A percentile compares a stretch with the other conserved stretches of the same genome.
Evolutionary conservation across 139 green algal species (phyloP).

Genomic region (Chlamydomonas sp.): DNA sequence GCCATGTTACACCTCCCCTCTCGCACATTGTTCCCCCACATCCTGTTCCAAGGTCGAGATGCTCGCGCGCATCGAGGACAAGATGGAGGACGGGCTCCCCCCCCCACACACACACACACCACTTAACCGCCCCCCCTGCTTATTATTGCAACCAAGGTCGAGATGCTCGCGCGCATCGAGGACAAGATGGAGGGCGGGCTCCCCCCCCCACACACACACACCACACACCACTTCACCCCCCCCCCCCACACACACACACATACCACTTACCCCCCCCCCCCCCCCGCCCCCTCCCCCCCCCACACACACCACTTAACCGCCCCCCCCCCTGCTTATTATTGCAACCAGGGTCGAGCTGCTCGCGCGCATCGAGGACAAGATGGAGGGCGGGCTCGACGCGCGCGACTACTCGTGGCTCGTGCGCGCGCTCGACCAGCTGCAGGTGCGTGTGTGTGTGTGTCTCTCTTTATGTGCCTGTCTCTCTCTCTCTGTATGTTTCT

Average conservation of each 20-base stretch:
- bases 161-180: conserved; percentile 6
- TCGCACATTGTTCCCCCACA: background rate
- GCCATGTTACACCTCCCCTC: background rate
- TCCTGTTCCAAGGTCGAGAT: conserved; percentile 1
- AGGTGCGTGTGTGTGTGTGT: too few species aligned
- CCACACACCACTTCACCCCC: background rate
- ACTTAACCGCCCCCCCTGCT: background rate
- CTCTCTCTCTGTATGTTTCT: too few species aligned
- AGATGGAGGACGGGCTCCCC: background rate
- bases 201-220: background rate
- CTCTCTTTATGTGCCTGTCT: too few species aligned
- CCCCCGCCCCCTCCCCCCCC: too few species aligned
- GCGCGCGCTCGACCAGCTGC: conserved; percentile 61
- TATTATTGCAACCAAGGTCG: background rate
- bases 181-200: background rate
- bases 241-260: background rate
- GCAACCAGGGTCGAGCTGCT: conserved; percentile 14
- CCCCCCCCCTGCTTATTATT: background rate
- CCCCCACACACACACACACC: background rate
- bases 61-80: background rate
- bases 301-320: background rate
- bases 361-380: background rate
- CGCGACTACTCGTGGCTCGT: conserved; percentile 44
- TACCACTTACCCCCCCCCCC: too few species aligned
- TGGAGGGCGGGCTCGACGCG: conserved; percentile 30